A percentile compares a stretch with the other conserved stretches of the same genome.
Evolutionary conservation across 768 basidiomycete species (phyloP).

Genomic region (Mycena capillaripes): DNA sequence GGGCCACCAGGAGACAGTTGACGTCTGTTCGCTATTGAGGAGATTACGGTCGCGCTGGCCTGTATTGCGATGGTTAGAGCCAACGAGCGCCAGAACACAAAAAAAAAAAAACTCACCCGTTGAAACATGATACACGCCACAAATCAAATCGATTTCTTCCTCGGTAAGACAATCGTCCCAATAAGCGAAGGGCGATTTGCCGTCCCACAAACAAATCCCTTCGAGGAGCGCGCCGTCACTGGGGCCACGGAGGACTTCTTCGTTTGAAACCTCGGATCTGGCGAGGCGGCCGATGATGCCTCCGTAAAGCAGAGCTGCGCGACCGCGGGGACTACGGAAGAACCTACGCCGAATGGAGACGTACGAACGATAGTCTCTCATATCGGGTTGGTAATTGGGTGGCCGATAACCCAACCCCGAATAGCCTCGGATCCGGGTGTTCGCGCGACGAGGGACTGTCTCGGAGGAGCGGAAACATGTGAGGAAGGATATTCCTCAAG

Average conservation of each 20-base stretch:
- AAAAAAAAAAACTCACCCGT: conserved; percentile 30
- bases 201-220: conserved; percentile 5
- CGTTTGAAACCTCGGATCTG: background rate
- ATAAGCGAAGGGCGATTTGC: background rate
- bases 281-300: too few relatives aligned
- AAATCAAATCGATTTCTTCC: conserved; percentile 38
- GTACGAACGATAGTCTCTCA: too few relatives aligned
- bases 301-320: too few relatives aligned
- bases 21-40: conserved; percentile 27
- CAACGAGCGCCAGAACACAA: background rate
- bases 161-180: conserved; percentile 41
- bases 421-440: too few relatives aligned
- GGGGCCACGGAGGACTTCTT: conserved; percentile 37
- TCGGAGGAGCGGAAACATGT: too few relatives aligned
- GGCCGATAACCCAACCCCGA: too few relatives aligned
- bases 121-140: conserved; percentile 40
- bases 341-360: too few relatives aligned
- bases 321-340: too few relatives aligned
- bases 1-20: conserved; percentile 38
- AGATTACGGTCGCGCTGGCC: background rate
- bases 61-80: background rate
- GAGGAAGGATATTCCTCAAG: too few relatives aligned
- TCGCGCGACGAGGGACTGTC: too few relatives aligned
- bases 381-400: too few relatives aligned
- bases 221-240: conserved; percentile 23